These are phyloP conservation scores for Gonapodya prolifera DNA, from an alignment of 192 early-diverging fungal genomes.

Conservation along the genomic window DNA sequence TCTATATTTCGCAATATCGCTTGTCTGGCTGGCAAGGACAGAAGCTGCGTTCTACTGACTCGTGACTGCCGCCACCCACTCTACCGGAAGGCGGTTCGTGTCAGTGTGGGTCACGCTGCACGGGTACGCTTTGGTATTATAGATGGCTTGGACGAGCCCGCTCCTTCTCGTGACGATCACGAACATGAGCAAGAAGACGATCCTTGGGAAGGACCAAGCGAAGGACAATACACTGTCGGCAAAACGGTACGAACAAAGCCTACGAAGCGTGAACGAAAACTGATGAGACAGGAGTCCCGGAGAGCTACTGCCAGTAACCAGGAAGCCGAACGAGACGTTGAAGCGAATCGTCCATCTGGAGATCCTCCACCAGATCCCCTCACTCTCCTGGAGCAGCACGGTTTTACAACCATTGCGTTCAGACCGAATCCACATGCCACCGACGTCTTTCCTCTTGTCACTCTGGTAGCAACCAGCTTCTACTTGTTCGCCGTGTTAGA, in stretches of 20 bases:
- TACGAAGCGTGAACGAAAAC: neutral
- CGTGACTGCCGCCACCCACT: conserved; percentile 5
- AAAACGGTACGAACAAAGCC: neutral
- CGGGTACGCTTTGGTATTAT: neutral
- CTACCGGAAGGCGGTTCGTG: conserved; percentile 1
- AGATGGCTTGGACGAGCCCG: neutral
- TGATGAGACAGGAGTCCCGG: neutral
- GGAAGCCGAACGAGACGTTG: too few species aligned
- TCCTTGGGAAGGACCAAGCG: neutral
- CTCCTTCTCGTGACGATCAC: neutral
- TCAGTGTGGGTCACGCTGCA: neutral
- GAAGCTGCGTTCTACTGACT: neutral
- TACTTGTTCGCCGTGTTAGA: neutral
- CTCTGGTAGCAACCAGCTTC: neutral
- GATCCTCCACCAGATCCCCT: neutral
- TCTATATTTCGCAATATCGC: neutral
- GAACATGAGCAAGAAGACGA: neutral
- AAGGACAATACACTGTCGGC: neutral
- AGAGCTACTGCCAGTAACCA: too few species aligned
- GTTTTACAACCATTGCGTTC: neutral
- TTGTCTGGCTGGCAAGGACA: neutral
- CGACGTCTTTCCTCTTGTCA: neutral
- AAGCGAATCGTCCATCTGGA: neutral
- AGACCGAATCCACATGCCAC: neutral
- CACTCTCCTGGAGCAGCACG: neutral